Base-by-base conservation (phyloP, 345 rosid species). In the Kandelia obovata region DNA sequence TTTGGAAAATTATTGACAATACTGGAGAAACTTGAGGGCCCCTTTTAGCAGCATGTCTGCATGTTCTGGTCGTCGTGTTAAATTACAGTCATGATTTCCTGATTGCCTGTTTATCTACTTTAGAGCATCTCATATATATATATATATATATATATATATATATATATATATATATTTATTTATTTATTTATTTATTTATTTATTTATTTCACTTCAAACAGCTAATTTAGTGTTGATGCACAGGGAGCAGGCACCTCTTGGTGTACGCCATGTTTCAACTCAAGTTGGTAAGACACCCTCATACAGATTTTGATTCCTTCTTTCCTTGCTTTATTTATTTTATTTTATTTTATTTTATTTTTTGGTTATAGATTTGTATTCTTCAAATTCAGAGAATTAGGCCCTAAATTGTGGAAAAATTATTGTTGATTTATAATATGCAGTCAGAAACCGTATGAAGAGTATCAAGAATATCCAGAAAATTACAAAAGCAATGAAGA, bases 401-500 rank as follows among this genome's bases (percentile, higher is more conserved):
- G 49, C 5, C 61, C 27, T 17, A 43, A 27, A 37, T 23, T 34
- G 65, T 65, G 66, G 62, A 34, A 46, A 20, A 46, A 71, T 19
- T 68, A 58, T 63, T 62, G 58, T 35, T 71, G 43, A 28, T 56
- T 23, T 69, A 46, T 71, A 47, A 56, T 72, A 13, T 87, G 86
- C 86, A 92, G 98, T 95, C 73, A 83, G 99, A 70, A 90, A 92
- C 68, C 83, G 98, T 47, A 95, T 92, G 99, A 95, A 95, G 92
- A 95, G 99, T 90, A 88, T 95, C 32, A 92, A 83, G 84, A 95
- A 90, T 74, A 95, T 95, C 75, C 96, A 95, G 78, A 95, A 95
- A 76, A 95, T 95, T 74, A 95, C 97, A 7, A 95, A 95, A 87
- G 99, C 99, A 26, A 95, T 95, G 99, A 95, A 95, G 91, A 95